These are phyloP conservation scores for Ceratorhiza oryzae-sativae DNA, from an alignment of 1,284 basidiomycete species.

Conservation along the genomic window DNA sequence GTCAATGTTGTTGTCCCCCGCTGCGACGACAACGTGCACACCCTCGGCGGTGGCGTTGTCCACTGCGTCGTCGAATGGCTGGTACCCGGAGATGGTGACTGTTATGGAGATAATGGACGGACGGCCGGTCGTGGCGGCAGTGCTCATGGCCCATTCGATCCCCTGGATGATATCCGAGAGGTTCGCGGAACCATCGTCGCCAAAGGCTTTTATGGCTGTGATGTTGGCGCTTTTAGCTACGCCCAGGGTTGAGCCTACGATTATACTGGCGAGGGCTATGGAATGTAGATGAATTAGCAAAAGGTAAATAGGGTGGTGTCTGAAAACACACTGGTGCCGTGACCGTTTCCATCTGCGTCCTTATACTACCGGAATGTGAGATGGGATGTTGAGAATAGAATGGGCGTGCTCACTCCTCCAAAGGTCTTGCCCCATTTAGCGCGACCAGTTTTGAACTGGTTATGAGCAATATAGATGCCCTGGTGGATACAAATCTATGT, in stretches of 20 bases:
- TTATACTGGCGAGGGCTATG: not conserved
- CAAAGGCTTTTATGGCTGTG: conserved; percentile 6
- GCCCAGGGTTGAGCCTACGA: conserved; percentile 22
- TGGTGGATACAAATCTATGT: not conserved
- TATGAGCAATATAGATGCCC: conserved; percentile 36
- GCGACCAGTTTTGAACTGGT: conserved; percentile 31
- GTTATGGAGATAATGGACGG: conserved; percentile 7
- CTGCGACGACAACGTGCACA: conserved; percentile 35
- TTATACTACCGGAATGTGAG: not conserved
- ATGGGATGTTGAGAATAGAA: not conserved
- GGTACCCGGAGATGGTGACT: not conserved
- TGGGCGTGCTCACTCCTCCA: not conserved
- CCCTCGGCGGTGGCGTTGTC: not conserved
- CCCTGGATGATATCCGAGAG: conserved; percentile 32
- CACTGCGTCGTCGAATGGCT: conserved; percentile 2
- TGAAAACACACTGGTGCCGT: conserved; percentile 16
- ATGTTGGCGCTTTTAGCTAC: conserved; percentile 29
- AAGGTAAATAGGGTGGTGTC: not conserved
- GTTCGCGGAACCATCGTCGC: conserved; percentile 24
- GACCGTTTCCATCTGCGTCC: conserved; percentile 32
- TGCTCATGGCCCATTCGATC: conserved; percentile 31
- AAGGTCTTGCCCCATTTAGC: conserved; percentile 25
- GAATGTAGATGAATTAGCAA: not conserved
- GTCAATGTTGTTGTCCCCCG: conserved; percentile 3
- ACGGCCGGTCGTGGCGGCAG: not conserved